phyloP scores from a whole-genome alignment of 2,329 filamentous ascomycete genomes.

The Hypoxylon sp. region DNA sequence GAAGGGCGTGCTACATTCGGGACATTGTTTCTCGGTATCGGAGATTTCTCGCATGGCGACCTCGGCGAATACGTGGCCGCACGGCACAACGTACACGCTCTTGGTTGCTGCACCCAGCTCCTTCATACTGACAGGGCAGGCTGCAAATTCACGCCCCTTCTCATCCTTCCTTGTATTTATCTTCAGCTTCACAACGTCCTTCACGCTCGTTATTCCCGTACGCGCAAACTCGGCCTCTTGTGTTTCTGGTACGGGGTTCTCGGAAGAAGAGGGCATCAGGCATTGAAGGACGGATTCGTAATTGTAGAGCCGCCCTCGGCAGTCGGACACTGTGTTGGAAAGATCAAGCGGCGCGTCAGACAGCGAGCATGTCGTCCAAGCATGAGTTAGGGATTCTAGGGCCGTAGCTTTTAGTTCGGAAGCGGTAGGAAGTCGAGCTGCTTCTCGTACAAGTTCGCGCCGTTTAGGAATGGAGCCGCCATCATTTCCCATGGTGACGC shows the following conservation, averaged over 20 bases:
- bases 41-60: conserved; percentile 84
- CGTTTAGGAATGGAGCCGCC: conserved; percentile 96
- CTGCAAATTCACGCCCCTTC: conserved; percentile 68
- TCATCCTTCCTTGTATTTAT: conserved; percentile 68
- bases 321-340: conserved; percentile 85
- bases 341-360: conserved; percentile 79
- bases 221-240: conserved; percentile 58
- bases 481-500: conserved; percentile 88
- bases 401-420: conserved; percentile 90
- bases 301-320: conserved; percentile 87
- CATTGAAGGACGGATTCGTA: conserved; percentile 87
- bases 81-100: conserved; percentile 91
- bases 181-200: conserved; percentile 88
- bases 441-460: conserved; percentile 94
- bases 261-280: conserved; percentile 74
- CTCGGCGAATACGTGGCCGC: conserved; percentile 94
- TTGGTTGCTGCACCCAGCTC: conserved; percentile 83
- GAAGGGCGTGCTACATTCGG: conserved; percentile 83
- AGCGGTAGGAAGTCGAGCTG: conserved; percentile 83
- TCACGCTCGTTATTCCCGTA: conserved; percentile 79
- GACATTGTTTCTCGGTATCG: conserved; percentile 63
- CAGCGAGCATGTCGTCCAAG: conserved; percentile 90
- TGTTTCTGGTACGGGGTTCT: conserved; percentile 63
- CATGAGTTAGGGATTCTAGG: conserved; percentile 85
- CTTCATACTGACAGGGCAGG: conserved; percentile 90